Conservation (phyloP, 1,284 basidiomycete genomes). For the Mycena sp. region DNA sequence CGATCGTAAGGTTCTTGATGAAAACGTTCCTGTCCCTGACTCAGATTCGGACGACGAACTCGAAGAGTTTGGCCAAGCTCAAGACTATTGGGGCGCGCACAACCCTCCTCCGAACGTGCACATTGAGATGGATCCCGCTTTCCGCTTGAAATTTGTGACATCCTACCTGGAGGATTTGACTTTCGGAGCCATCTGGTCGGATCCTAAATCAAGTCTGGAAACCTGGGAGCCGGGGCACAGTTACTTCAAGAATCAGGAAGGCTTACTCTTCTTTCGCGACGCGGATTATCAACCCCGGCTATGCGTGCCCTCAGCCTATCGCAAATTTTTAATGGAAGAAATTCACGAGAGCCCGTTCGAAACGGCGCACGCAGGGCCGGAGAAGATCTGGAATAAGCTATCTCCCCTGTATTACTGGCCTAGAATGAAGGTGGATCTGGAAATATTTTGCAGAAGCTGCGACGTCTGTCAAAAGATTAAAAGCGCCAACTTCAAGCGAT, state of each 20-base stretch:
- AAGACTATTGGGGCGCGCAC: not conserved
- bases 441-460: not conserved
- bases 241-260: conserved; percentile 21
- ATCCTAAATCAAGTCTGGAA: not conserved
- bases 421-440: conserved; percentile 16
- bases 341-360: conserved; percentile 22
- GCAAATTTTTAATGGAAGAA: conserved; percentile 5
- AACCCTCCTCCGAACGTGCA: not conserved
- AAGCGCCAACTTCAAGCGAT: not conserved
- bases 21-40: too few species aligned
- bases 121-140: not conserved
- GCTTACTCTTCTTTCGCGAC: conserved; percentile 26
- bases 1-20: too few species aligned
- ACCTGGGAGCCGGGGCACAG: not conserved
- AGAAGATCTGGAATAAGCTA: not conserved
- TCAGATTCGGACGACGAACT: not conserved
- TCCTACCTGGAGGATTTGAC: not conserved
- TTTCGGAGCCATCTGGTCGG: not conserved
- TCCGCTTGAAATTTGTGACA: not conserved
- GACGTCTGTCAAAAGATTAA: conserved; percentile 1
- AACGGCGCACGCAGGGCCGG: conserved; percentile 5
- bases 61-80: not conserved
- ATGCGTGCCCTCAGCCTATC: conserved; percentile 14
- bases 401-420: conserved; percentile 46
- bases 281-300: conserved; percentile 24